Percentiles rank a stretch among this genome's conserved stretches.
Evolutionary conservation across 768 basidiomycete species (phyloP).

Genomic region (Termitomyces sp.): DNA sequence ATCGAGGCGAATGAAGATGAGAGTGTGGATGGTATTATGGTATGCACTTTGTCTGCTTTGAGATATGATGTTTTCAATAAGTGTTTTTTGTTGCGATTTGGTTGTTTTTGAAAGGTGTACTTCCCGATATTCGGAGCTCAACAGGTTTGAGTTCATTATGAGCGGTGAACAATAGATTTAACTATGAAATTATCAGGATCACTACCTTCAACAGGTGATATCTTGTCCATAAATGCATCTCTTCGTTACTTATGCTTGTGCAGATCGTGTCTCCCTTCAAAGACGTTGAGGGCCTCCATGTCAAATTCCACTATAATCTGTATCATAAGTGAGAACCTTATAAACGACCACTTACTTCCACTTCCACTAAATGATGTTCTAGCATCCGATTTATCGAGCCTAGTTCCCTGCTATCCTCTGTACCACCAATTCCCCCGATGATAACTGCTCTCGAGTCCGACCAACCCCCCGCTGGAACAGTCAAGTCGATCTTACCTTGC

Average conservation of each 20-base stretch:
- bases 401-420: conserved; percentile 53
- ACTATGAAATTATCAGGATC: conserved; percentile 54
- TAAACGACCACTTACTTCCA: background rate
- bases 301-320: conserved; percentile 92
- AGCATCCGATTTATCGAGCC: conserved; percentile 94
- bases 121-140: conserved; percentile 93
- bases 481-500: conserved; percentile 96
- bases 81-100: background rate
- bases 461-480: conserved; percentile 74
- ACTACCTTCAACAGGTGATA: conserved; percentile 89
- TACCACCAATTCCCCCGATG: conserved; percentile 34
- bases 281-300: conserved; percentile 96
- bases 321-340: conserved; percentile 78
- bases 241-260: background rate
- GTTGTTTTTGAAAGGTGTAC: conserved; percentile 60
- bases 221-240: background rate
- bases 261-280: conserved; percentile 93
- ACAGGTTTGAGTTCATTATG: conserved; percentile 49
- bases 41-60: conserved; percentile 29
- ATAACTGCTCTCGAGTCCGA: conserved; percentile 42
- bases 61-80: conserved; percentile 1
- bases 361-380: background rate
- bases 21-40: conserved; percentile 92
- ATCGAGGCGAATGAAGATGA: conserved; percentile 91
- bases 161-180: conserved; percentile 1